A percentile compares a stretch with the other conserved stretches of the same genome.
These are phyloP conservation scores for Monosporozyma siamensis DNA, from an alignment of 805 yeast species.

Conservation along the genomic window DNA sequence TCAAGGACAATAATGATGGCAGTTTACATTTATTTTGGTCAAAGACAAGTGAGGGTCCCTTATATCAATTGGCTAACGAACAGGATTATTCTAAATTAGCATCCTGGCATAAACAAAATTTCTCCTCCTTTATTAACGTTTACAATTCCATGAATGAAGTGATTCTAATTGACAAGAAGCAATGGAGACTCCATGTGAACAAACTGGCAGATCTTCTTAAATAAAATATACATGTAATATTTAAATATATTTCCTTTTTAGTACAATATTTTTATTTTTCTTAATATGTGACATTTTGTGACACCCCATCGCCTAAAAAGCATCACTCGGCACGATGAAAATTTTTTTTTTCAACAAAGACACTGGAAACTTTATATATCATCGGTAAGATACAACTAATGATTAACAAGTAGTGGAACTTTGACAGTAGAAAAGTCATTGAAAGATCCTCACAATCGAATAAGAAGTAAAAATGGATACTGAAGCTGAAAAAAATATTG, in stretches of 20 bases:
- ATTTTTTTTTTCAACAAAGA: neutral
- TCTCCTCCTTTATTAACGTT: neutral
- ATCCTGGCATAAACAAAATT: neutral
- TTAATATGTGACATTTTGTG: neutral
- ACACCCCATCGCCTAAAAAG: neutral
- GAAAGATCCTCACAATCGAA: too few species aligned
- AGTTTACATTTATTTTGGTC: neutral
- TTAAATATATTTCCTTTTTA: neutral
- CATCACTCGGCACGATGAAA: constrained; percentile 2
- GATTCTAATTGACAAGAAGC: neutral
- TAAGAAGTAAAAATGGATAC: constrained; percentile 32
- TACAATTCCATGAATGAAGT: constrained; percentile 1
- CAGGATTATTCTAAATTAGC: neutral
- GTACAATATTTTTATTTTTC: too few species aligned
- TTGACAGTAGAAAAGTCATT: too few species aligned
- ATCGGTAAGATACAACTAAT: neutral
- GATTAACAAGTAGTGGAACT: too few species aligned
- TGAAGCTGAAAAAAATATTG: constrained; percentile 93
- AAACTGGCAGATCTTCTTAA: neutral
- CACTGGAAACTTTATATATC: neutral
- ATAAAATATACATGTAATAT: neutral
- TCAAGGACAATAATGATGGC: neutral
- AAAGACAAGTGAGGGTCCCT: neutral
- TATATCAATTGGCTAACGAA: neutral
- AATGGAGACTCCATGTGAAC: neutral